A percentile compares a stretch with the other conserved stretches of the same genome.
Conservation (phyloP, 495 filamentous ascomycete genomes). For the Penicillium goetzii region DNA sequence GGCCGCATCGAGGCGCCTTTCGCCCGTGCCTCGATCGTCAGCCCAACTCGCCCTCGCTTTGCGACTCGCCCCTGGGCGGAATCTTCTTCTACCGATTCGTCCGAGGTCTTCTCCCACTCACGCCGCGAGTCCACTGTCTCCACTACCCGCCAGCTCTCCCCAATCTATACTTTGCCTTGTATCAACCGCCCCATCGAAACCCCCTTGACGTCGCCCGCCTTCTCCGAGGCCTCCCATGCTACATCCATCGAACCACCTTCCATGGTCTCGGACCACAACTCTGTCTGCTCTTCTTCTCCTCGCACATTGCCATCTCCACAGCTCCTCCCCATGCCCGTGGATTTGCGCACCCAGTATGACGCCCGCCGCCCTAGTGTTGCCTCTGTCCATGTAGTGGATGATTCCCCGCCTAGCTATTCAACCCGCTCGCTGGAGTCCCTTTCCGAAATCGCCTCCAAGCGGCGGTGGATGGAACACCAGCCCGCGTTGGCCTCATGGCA, state of each 20-base stretch:
- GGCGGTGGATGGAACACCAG: constrained; percentile 41
- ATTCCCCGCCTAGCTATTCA: constrained; percentile 29
- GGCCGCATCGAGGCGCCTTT: constrained; percentile 50
- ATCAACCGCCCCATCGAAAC: constrained; percentile 58
- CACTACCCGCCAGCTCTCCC: constrained; percentile 45
- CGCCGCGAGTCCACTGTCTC: constrained; percentile 36
- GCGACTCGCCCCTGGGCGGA: constrained; percentile 42
- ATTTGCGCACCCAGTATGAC: constrained; percentile 41
- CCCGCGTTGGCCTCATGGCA: constrained; percentile 38
- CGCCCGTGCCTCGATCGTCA: constrained; percentile 40
- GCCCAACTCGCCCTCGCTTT: constrained; percentile 41
- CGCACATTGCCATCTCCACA: constrained; percentile 49
- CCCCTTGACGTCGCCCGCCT: constrained; percentile 71
- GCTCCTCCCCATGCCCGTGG: constrained; percentile 44
- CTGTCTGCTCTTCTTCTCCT: constrained; percentile 62
- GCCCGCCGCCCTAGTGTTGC: constrained; percentile 32
- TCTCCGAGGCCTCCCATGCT: constrained; percentile 60
- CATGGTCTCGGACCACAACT: constrained; percentile 71
- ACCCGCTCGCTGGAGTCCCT: constrained; percentile 35
- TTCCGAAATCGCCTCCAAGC: constrained; percentile 38
- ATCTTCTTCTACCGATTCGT: constrained; percentile 30
- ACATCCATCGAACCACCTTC: constrained; percentile 70
- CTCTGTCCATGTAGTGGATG: constrained; percentile 37
- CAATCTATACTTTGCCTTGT: constrained; percentile 49
- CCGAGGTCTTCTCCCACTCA: constrained; percentile 24